A percentile compares a stretch with the other conserved stretches of the same genome.
Evolutionary conservation across 2,329 filamentous ascomycete genomes (phyloP).

Genomic region (Colletotrichum tofieldiae): DNA sequence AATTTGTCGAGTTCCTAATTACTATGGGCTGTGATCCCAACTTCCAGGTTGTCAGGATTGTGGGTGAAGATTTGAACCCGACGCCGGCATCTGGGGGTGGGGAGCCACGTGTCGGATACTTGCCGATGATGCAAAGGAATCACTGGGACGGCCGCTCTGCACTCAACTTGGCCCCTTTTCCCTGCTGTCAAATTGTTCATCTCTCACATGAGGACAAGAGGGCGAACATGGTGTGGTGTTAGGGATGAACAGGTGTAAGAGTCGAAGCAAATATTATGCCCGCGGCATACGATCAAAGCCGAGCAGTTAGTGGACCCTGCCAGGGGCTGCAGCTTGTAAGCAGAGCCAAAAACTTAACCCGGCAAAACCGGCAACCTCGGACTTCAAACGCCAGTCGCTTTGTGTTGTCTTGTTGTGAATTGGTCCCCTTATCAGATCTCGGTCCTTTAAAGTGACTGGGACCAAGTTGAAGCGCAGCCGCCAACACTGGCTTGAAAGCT

Average conservation of each 20-base stretch:
- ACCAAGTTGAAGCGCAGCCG: background rate
- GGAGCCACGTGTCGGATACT: slow-evolving; percentile 8
- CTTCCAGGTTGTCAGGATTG: slow-evolving; percentile 13
- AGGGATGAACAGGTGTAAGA: background rate
- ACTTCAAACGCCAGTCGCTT: background rate
- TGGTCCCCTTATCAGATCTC: background rate
- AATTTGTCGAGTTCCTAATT: background rate
- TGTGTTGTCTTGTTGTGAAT: background rate
- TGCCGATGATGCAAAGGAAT: slow-evolving; percentile 13
- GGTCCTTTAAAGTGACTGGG: background rate
- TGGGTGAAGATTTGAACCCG: slow-evolving; percentile 13
- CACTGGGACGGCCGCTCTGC: background rate
- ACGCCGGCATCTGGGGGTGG: background rate
- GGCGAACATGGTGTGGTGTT: background rate
- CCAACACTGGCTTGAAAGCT: background rate
- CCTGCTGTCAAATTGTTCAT: background rate
- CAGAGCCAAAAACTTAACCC: background rate
- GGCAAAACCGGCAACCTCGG: background rate
- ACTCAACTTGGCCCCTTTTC: background rate
- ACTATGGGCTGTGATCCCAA: background rate
- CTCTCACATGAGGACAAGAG: background rate
- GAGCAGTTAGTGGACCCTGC: background rate
- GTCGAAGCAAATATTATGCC: background rate
- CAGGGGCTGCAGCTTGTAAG: background rate
- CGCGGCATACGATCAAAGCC: too few relatives aligned